Conservation (phyloP, 2,329 filamentous ascomycete species). For the Aspergillus sp. region DNA sequence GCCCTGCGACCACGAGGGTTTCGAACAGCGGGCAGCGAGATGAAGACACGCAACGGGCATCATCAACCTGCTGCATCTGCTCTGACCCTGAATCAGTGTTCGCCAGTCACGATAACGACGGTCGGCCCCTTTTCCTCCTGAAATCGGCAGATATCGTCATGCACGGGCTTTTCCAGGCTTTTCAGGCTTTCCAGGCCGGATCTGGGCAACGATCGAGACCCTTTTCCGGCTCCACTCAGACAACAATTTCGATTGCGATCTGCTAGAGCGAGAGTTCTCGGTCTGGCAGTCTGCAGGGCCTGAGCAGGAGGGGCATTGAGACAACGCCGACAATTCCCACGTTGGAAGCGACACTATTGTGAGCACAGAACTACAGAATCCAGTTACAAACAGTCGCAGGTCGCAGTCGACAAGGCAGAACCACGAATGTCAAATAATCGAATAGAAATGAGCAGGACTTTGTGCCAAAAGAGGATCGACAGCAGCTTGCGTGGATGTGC, state of each 20-base stretch:
- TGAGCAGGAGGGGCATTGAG: no score
- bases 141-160: conserved; percentile 1
- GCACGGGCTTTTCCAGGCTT: neutral
- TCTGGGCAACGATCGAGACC: conserved; percentile 22
- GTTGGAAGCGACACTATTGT: no score
- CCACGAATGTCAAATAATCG: neutral
- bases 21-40: neutral
- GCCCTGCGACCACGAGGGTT: conserved; percentile 5
- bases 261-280: neutral
- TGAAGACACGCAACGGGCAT: neutral
- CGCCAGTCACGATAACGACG: no score
- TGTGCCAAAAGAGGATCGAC: conserved; percentile 19
- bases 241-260: neutral
- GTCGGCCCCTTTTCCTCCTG: neutral
- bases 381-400: no score
- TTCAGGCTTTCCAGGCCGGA: neutral
- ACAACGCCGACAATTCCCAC: no score
- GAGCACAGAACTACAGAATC: neutral
- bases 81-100: no score
- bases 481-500: conserved; percentile 23
- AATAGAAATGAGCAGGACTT: neutral
- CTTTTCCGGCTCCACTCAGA: conserved; percentile 13
- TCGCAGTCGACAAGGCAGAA: no score
- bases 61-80: no score
- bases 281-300: no score